These are phyloP conservation scores for Alternaria sp. DNA, from an alignment of 2,329 filamentous ascomycete species.

Conservation along the genomic window DNA sequence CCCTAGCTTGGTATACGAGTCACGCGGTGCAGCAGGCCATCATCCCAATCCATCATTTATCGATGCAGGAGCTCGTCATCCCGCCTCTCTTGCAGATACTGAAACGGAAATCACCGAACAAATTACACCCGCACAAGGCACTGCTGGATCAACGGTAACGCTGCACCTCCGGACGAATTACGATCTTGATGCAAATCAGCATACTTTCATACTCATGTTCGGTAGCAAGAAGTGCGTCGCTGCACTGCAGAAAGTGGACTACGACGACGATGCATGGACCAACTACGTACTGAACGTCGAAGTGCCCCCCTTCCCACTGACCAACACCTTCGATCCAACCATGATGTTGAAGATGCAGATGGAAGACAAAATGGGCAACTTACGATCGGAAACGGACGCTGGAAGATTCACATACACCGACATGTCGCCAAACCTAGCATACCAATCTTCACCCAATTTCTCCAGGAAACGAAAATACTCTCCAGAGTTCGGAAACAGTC, in stretches of 20 bases:
- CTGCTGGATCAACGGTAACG: slow-evolving; percentile 71
- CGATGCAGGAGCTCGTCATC: slow-evolving; percentile 63
- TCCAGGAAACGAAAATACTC: slow-evolving; percentile 44
- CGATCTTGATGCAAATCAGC: slow-evolving; percentile 69
- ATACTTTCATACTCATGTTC: slow-evolving; percentile 71
- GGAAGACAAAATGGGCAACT: slow-evolving; percentile 62
- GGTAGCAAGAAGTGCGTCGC: slow-evolving; percentile 76
- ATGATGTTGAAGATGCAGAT: slow-evolving; percentile 67
- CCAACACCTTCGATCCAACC: slow-evolving; percentile 61
- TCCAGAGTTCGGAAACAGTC: slow-evolving; percentile 33
- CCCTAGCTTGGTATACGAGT: slow-evolving; percentile 57
- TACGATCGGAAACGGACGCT: slow-evolving; percentile 60
- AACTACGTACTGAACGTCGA: slow-evolving; percentile 76
- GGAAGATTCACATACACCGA: slow-evolving; percentile 69
- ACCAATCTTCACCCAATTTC: slow-evolving; percentile 37
- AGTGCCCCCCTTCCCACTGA: slow-evolving; percentile 69
- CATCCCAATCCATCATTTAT: slow-evolving; percentile 61
- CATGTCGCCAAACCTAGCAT: slow-evolving; percentile 43
- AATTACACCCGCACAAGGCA: slow-evolving; percentile 73
- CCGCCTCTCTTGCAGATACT: slow-evolving; percentile 52
- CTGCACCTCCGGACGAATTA: slow-evolving; percentile 78
- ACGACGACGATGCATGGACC: slow-evolving; percentile 65
- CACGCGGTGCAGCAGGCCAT: slow-evolving; percentile 50
- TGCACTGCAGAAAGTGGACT: slow-evolving; percentile 66
- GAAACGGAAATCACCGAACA: slow-evolving; percentile 63